phyloP scores from a whole-genome alignment of 1,284 basidiomycete species.

The Trichosporon asahii region DNA sequence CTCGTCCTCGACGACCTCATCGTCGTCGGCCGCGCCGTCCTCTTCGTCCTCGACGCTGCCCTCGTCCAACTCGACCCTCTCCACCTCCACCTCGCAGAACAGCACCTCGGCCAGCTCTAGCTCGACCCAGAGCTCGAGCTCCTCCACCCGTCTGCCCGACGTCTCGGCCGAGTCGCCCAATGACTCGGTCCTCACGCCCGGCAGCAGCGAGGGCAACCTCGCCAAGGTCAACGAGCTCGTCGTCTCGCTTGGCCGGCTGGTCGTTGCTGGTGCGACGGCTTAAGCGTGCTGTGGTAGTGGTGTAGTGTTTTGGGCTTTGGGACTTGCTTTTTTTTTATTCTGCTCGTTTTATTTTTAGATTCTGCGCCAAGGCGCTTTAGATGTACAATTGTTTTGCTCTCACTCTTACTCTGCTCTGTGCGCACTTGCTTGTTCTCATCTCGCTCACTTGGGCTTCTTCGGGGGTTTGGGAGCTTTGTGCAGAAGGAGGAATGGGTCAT shows the following conservation, averaged over 20 bases:
- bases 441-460: background rate
- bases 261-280: slow-evolving; percentile 33
- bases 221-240: slow-evolving; percentile 40
- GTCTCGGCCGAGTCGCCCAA: slow-evolving; percentile 4
- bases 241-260: slow-evolving; percentile 38
- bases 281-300: background rate
- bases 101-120: slow-evolving; percentile 8
- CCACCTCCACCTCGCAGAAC: slow-evolving; percentile 20
- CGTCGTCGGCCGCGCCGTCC: background rate
- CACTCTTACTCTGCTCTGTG: background rate
- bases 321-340: background rate
- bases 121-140: background rate
- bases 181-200: slow-evolving; percentile 13
- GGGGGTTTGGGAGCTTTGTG: too few species aligned
- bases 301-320: background rate
- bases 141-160: slow-evolving; percentile 11
- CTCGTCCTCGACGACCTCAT: slow-evolving; percentile 22
- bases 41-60: background rate
- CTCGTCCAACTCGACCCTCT: slow-evolving; percentile 14
- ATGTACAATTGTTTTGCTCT: background rate
- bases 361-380: background rate
- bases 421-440: background rate
- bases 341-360: background rate
- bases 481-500: too few species aligned
- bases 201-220: slow-evolving; percentile 29